Evolutionary conservation across 169 alveolate genomes (phyloP).

Genomic region (Eimeria tenella): DNA sequence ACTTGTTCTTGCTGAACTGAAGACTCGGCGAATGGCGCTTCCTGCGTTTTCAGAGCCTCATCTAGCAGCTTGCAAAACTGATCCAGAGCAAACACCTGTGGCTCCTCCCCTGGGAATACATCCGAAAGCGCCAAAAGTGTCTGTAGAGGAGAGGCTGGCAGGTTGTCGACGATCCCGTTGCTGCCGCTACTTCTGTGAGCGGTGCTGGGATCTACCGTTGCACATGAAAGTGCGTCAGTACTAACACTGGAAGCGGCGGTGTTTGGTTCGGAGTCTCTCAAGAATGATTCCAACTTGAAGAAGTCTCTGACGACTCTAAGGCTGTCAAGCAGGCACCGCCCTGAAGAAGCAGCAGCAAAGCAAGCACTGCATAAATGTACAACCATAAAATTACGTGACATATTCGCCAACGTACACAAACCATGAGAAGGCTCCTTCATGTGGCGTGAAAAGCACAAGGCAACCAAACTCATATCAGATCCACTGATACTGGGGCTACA

Average conservation of each 20-base stretch:
- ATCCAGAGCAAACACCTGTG: not conserved
- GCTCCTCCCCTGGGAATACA: constrained; percentile 45
- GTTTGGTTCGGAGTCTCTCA: not conserved
- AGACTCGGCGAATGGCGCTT: not conserved
- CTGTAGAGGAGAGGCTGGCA: constrained; percentile 62
- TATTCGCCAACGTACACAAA: too few relatives aligned
- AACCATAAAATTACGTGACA: too few relatives aligned
- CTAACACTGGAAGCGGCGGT: not conserved
- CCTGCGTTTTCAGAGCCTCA: constrained; percentile 9
- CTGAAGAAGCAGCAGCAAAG: not conserved
- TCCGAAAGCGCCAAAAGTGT: constrained; percentile 19
- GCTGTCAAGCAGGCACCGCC: constrained; percentile 56
- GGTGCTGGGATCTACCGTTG: not conserved
- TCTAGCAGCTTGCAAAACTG: constrained; percentile 33
- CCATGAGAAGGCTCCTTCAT: too few relatives aligned
- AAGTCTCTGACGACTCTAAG: constrained; percentile 48
- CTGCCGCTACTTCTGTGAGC: not conserved
- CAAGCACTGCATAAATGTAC: not conserved
- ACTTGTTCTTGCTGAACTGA: not conserved
- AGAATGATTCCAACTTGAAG: constrained; percentile 9
- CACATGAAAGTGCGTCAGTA: not conserved
- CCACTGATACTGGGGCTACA: too few relatives aligned
- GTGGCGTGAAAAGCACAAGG: too few relatives aligned
- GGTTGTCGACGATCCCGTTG: not conserved
- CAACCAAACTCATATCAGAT: too few relatives aligned